These are phyloP conservation scores for Hydnum rufescens DNA, from an alignment of 768 basidiomycete species.

Conservation along the genomic window DNA sequence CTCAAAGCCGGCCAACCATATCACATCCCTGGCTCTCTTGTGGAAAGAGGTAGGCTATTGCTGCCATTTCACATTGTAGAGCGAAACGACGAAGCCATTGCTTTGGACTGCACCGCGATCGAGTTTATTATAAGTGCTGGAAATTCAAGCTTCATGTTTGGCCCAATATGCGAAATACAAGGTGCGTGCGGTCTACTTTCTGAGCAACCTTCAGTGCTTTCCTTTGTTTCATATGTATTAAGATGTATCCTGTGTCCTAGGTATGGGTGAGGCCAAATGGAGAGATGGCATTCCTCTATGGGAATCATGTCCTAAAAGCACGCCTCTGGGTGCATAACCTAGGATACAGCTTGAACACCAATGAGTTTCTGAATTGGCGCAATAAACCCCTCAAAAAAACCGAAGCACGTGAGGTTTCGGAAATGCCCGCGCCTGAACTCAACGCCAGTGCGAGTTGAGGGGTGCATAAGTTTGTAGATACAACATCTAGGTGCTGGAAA, in stretches of 20 bases:
- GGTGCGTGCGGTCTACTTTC: slow-evolving; percentile 25
- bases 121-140: slow-evolving; percentile 92
- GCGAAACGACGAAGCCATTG: slow-evolving; percentile 80
- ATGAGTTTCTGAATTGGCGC: slow-evolving; percentile 88
- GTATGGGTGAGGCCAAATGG: slow-evolving; percentile 99
- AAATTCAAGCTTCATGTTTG: slow-evolving; percentile 91
- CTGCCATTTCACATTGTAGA: neutral
- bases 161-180: slow-evolving; percentile 97
- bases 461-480: too few relatives aligned
- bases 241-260: slow-evolving; percentile 22
- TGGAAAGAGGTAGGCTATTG: neutral
- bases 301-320: slow-evolving; percentile 95
- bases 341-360: slow-evolving; percentile 98
- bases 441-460: too few relatives aligned
- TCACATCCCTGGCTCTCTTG: slow-evolving; percentile 36
- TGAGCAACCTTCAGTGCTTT: neutral
- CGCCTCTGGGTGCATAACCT: slow-evolving; percentile 96
- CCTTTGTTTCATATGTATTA: neutral
- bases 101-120: slow-evolving; percentile 84
- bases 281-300: slow-evolving; percentile 98
- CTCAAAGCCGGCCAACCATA: slow-evolving; percentile 91
- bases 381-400: too few relatives aligned
- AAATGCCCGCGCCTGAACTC: too few relatives aligned
- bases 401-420: too few relatives aligned
- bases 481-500: too few relatives aligned